Evolutionary conservation across 78 protist species (phyloP).

Genomic region (Guillardia theta): DNA sequence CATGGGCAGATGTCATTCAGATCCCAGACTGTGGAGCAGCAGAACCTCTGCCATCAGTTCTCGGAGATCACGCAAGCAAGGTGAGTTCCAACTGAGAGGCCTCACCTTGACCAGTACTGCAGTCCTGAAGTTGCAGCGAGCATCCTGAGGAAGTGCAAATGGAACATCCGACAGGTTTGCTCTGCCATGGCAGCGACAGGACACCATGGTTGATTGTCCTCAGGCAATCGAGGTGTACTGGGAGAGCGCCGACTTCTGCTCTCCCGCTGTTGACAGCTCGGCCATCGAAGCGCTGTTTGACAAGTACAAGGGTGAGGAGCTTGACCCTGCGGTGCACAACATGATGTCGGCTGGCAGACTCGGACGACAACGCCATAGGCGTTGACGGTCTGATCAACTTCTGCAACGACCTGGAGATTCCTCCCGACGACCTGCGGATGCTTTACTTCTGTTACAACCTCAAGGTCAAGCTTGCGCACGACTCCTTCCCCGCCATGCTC

Average conservation of each 20-base stretch:
- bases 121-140: not conserved
- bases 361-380: not conserved
- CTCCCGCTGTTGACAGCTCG: not conserved
- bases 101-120: not conserved
- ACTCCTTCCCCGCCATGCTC: not conserved
- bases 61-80: not conserved
- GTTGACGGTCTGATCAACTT: not conserved
- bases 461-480: not conserved
- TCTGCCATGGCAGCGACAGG: not conserved
- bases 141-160: not conserved
- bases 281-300: not conserved
- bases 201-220: not conserved
- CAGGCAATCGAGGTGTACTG: not conserved
- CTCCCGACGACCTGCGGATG: not conserved
- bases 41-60: not conserved
- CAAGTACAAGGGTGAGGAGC: not conserved
- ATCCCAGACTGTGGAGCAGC: too few relatives aligned
- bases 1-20: too few relatives aligned
- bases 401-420: not conserved
- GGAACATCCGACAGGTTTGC: not conserved
- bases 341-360: not conserved
- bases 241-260: not conserved
- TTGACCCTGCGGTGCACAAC: not conserved
- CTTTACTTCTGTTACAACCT: not conserved
- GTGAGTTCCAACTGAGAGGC: not conserved